Percentiles rank a stretch among this genome's conserved stretches.
phyloP scores from a whole-genome alignment of 2,329 filamentous ascomycete genomes.

The Trichoderma pleuroti region DNA sequence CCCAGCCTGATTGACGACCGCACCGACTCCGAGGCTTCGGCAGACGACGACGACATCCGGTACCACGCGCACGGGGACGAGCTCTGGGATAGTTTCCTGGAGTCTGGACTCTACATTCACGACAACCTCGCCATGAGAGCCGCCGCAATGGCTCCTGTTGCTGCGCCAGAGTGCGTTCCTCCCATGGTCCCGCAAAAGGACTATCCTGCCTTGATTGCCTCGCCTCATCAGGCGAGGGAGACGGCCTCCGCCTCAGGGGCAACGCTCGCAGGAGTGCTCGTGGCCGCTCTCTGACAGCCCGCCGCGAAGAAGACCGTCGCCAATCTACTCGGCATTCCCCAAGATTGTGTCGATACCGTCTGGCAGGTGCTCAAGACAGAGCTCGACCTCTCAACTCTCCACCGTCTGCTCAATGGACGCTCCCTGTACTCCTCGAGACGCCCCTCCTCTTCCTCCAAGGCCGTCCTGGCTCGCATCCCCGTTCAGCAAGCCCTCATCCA shows the following conservation, averaged over 20 bases:
- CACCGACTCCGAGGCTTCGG: conserved; percentile 48
- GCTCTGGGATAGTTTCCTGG: conserved; percentile 53
- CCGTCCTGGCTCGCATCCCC: not conserved
- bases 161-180: not conserved
- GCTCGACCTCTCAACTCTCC: conserved; percentile 29
- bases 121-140: not conserved
- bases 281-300: conserved; percentile 16
- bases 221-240: conserved; percentile 24
- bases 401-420: conserved; percentile 26
- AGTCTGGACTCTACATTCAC: not conserved
- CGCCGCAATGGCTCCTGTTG: not conserved
- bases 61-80: conserved; percentile 44
- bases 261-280: not conserved
- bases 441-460: not conserved
- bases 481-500: conserved; percentile 1
- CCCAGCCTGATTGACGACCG: conserved; percentile 51
- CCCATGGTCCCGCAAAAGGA: conserved; percentile 28
- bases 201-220: conserved; percentile 32
- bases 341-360: conserved; percentile 36
- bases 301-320: conserved; percentile 24
- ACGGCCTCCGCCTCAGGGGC: conserved; percentile 10
- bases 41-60: conserved; percentile 51
- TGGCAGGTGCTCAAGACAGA: conserved; percentile 13
- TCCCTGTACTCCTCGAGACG: not conserved
- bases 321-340: conserved; percentile 43